These are phyloP conservation scores for Aquilaria agallochum DNA, from an alignment of 441 rosid genomes.

Conservation along the genomic window DNA sequence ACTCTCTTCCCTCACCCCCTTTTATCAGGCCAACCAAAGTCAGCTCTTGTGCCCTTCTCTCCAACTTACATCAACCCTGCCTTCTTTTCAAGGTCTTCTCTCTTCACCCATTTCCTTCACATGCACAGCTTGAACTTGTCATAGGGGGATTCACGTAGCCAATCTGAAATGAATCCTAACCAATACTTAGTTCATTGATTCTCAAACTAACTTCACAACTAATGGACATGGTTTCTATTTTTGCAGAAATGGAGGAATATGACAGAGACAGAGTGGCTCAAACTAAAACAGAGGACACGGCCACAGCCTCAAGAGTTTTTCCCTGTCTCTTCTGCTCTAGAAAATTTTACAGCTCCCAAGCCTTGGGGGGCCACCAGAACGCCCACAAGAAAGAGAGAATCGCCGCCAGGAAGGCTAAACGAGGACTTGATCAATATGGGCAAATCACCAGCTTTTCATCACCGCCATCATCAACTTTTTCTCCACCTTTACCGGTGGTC, in stretches of 20 bases:
- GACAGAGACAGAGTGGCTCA: conserved; percentile 25
- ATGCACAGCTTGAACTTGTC: background rate
- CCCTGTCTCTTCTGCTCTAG: conserved; percentile 58
- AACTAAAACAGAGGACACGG: conserved; percentile 28
- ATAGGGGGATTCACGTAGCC: too few species aligned
- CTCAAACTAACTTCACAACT: too few species aligned
- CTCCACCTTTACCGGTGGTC: conserved; percentile 35
- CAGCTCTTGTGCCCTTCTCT: conserved; percentile 15
- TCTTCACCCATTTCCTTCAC: background rate
- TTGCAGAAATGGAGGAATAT: conserved; percentile 34
- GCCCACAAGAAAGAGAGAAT: conserved; percentile 70
- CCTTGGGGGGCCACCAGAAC: conserved; percentile 69
- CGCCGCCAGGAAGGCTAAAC: conserved; percentile 70
- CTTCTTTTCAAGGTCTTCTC: conserved; percentile 7
- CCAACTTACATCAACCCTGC: background rate
- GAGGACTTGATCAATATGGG: conserved; percentile 31
- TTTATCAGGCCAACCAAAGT: conserved; percentile 11
- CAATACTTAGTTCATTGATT: too few species aligned
- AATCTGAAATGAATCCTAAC: too few species aligned
- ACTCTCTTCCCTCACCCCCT: conserved; percentile 17
- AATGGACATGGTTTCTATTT: background rate
- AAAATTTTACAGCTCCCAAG: conserved; percentile 67
- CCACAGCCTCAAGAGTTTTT: conserved; percentile 44
- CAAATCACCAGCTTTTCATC: conserved; percentile 27
- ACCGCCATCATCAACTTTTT: conserved; percentile 22